phyloP scores from a whole-genome alignment of 2,329 filamentous ascomycete species.

The Colletotrichum tamarilloi region DNA sequence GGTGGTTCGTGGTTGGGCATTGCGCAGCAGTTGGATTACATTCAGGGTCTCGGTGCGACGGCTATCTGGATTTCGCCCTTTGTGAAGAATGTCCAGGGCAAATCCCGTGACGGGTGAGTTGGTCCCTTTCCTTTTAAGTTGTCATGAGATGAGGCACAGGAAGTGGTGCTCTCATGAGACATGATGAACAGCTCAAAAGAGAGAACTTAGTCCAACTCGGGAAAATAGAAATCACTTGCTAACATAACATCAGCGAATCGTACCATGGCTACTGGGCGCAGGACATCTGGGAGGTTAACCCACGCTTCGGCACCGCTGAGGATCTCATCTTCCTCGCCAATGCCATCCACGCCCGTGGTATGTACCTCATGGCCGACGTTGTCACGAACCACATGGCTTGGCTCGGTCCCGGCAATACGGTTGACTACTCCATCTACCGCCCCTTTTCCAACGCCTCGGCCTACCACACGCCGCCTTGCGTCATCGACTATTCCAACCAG shows the following conservation, averaged over 20 bases:
- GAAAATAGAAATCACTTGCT: background rate
- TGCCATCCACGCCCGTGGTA: constrained; percentile 61
- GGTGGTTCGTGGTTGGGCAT: constrained; percentile 71
- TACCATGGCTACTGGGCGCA: constrained; percentile 69
- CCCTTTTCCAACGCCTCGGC: constrained; percentile 65
- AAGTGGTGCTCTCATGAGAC: background rate
- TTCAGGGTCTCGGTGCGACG: constrained; percentile 69
- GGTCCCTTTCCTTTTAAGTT: background rate
- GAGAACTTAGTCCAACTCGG: too few relatives aligned
- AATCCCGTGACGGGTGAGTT: constrained; percentile 31
- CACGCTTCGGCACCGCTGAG: constrained; percentile 66
- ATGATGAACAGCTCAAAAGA: background rate
- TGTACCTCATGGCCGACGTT: constrained; percentile 73
- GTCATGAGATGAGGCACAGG: background rate
- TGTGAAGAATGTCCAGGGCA: constrained; percentile 52
- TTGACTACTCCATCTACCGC: constrained; percentile 44
- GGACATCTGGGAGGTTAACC: constrained; percentile 64
- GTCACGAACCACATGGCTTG: constrained; percentile 66
- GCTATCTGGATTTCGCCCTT: constrained; percentile 70
- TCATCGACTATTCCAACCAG: constrained; percentile 65
- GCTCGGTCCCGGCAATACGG: constrained; percentile 60
- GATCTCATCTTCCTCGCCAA: constrained; percentile 68
- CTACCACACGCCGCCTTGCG: constrained; percentile 68
- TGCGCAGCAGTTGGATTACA: constrained; percentile 70
- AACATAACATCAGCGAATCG: constrained; percentile 49